phyloP scores from a whole-genome alignment of 805 yeast species.

The Yamadazyma phyllophila region DNA sequence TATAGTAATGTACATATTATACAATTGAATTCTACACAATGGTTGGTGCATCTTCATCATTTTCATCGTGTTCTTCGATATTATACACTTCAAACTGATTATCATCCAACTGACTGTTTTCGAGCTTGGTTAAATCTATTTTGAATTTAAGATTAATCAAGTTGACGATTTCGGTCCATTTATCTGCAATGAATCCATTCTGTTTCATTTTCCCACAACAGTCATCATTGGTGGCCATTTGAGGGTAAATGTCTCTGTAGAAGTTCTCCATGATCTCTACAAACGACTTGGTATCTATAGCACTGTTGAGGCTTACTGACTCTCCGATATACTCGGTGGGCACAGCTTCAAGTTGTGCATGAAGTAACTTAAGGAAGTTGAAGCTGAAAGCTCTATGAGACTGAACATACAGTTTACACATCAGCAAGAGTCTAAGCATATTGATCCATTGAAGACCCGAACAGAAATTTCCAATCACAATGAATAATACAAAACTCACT shows the following conservation, averaged over 20 bases:
- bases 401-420: slow-evolving; percentile 20
- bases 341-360: slow-evolving; percentile 35
- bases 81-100: slow-evolving; percentile 25
- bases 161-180: slow-evolving; percentile 18
- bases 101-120: slow-evolving; percentile 14
- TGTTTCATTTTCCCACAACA: slow-evolving; percentile 22
- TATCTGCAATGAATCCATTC: slow-evolving; percentile 15
- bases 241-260: slow-evolving; percentile 13
- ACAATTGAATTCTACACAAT: slow-evolving; percentile 13
- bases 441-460: slow-evolving; percentile 65
- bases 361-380: slow-evolving; percentile 29
- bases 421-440: slow-evolving; percentile 43
- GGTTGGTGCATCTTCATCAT: slow-evolving; percentile 29
- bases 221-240: slow-evolving; percentile 2
- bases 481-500: slow-evolving; percentile 45
- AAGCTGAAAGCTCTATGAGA: slow-evolving; percentile 23
- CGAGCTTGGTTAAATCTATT: slow-evolving; percentile 13
- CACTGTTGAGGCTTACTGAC: slow-evolving; percentile 16
- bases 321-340: slow-evolving; percentile 42
- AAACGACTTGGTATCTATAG: slow-evolving; percentile 19
- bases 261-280: slow-evolving; percentile 20
- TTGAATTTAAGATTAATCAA: slow-evolving; percentile 11
- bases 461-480: slow-evolving; percentile 60
- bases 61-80: slow-evolving; percentile 19
- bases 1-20: neutral